These are phyloP conservation scores for Panaeolus papilionaceus DNA, from an alignment of 768 basidiomycete genomes.

Conservation along the genomic window DNA sequence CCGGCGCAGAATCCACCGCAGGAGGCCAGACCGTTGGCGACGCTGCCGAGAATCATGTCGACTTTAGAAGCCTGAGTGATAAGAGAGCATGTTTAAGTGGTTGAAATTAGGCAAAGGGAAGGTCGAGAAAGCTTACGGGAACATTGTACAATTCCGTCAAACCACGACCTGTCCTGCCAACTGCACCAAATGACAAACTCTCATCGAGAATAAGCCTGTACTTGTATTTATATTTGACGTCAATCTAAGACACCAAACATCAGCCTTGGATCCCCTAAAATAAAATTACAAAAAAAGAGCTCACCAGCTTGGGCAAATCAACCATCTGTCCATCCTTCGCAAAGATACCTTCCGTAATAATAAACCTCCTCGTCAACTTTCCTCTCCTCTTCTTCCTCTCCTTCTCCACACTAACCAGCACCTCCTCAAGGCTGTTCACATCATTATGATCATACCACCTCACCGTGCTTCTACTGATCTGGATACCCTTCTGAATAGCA, in stretches of 20 bases:
- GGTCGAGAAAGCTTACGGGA: constrained; percentile 58
- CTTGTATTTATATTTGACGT: constrained; percentile 95
- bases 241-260: constrained; percentile 60
- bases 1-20: constrained; percentile 97
- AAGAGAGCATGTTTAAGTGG: not conserved
- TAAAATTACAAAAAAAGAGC: constrained; percentile 35
- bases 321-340: constrained; percentile 93
- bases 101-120: not conserved
- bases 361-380: constrained; percentile 90
- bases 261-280: not conserved
- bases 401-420: constrained; percentile 83
- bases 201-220: constrained; percentile 96
- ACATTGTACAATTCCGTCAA: constrained; percentile 95
- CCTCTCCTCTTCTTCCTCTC: constrained; percentile 84
- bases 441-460: constrained; percentile 98
- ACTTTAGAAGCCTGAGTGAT: constrained; percentile 77
- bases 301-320: constrained; percentile 89
- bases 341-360: constrained; percentile 96
- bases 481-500: constrained; percentile 94
- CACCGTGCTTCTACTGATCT: constrained; percentile 90
- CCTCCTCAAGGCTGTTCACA: constrained; percentile 87
- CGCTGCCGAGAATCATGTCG: constrained; percentile 94
- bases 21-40: constrained; percentile 83
- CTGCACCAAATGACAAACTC: constrained; percentile 89
- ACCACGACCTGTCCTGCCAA: constrained; percentile 93